Evolutionary conservation across 352 stramenopile species (phyloP).

Genomic region (Phytophthora ramorum): DNA sequence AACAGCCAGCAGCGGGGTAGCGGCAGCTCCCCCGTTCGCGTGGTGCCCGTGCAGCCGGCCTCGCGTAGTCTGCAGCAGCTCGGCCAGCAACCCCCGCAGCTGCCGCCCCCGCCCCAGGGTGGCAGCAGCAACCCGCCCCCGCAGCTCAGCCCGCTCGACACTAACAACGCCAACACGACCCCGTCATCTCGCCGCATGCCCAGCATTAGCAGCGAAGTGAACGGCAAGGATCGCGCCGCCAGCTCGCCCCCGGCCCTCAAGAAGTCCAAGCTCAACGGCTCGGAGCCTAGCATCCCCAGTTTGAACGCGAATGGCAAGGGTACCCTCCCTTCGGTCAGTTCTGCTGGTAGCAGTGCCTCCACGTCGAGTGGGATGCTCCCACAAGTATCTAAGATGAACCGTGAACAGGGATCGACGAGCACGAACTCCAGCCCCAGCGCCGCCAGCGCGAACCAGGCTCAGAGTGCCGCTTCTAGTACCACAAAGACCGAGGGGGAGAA

Average conservation of each 20-base stretch:
- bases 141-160: constrained; percentile 70
- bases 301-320: constrained; percentile 74
- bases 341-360: constrained; percentile 26
- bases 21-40: constrained; percentile 60
- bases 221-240: constrained; percentile 60
- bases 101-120: constrained; percentile 43
- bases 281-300: constrained; percentile 64
- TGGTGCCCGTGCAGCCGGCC: constrained; percentile 72
- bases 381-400: constrained; percentile 68
- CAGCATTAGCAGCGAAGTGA: constrained; percentile 68
- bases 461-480: constrained; percentile 43
- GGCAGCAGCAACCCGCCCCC: constrained; percentile 38
- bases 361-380: constrained; percentile 44
- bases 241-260: constrained; percentile 74
- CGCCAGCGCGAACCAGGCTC: constrained; percentile 28
- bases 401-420: constrained; percentile 50
- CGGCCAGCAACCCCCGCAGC: constrained; percentile 58
- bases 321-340: constrained; percentile 52
- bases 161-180: constrained; percentile 56
- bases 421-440: constrained; percentile 66
- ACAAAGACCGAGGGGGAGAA: constrained; percentile 40
- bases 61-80: constrained; percentile 77
- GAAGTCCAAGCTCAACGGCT: constrained; percentile 77
- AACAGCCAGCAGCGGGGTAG: constrained; percentile 21
- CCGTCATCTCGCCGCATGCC: constrained; percentile 73